These are phyloP conservation scores for Flaveria floridana DNA, from an alignment of 140 eudicot genomes.

Conservation along the genomic window DNA sequence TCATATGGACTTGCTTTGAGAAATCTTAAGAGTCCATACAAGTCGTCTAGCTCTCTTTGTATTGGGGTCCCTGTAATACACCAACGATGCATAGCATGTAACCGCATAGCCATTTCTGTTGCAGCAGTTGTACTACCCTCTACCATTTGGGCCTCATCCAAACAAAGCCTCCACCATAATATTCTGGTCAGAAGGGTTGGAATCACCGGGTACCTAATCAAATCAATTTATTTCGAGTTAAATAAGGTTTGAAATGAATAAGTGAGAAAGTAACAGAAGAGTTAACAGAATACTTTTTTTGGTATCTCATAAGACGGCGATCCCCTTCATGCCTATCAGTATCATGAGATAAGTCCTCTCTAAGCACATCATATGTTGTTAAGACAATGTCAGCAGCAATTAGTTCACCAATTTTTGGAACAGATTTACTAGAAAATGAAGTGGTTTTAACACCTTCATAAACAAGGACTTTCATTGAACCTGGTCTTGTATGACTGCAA, in stretches of 20 bases:
- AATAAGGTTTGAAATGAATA: neutral
- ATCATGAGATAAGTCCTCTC: constrained; percentile 84
- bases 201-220: constrained; percentile 77
- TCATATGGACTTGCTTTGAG: constrained; percentile 79
- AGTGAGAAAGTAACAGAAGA: constrained; percentile 13
- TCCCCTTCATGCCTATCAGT: constrained; percentile 91
- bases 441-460: constrained; percentile 82
- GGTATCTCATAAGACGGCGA: constrained; percentile 72
- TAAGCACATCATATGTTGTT: constrained; percentile 92
- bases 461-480: constrained; percentile 64
- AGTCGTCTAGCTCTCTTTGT: constrained; percentile 84
- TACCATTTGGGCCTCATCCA: constrained; percentile 99
- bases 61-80: constrained; percentile 95
- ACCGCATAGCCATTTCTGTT: constrained; percentile 86
- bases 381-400: constrained; percentile 75
- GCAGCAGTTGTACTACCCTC: constrained; percentile 81
- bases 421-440: constrained; percentile 41
- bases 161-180: constrained; percentile 93
- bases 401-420: constrained; percentile 52
- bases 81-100: constrained; percentile 83
- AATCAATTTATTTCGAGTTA: neutral
- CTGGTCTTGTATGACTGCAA: constrained; percentile 81
- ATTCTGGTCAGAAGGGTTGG: constrained; percentile 84
- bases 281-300: constrained; percentile 52
- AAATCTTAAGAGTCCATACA: constrained; percentile 80